Percentiles rank a stretch among this genome's conserved stretches.
phyloP scores from a whole-genome alignment of 495 filamentous ascomycete species.

The Hypoxylon crocopeplum region DNA sequence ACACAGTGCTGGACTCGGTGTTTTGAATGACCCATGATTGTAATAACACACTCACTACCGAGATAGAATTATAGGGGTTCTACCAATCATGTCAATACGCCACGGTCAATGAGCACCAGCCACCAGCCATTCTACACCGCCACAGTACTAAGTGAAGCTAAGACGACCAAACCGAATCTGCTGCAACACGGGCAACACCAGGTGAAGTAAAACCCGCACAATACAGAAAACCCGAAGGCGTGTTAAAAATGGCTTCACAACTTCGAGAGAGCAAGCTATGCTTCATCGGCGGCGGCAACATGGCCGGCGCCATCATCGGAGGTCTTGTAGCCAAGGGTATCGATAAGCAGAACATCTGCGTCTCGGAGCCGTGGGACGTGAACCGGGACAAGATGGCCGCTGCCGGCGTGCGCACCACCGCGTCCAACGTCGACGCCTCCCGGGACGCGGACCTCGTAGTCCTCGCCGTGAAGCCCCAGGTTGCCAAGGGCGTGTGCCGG shows the following conservation, averaged over 20 bases:
- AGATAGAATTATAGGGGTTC: too few relatives aligned
- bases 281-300: conserved; percentile 48
- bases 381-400: conserved; percentile 44
- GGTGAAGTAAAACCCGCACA: too few relatives aligned
- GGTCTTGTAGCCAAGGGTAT: conserved; percentile 44
- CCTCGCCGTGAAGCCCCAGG: conserved; percentile 48
- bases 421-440: conserved; percentile 43
- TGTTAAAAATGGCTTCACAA: conserved; percentile 37
- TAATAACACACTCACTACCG: too few relatives aligned
- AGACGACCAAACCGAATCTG: too few relatives aligned
- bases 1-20: too few relatives aligned
- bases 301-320: conserved; percentile 49
- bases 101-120: too few relatives aligned
- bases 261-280: conserved; percentile 41
- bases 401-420: conserved; percentile 41
- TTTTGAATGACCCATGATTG: too few relatives aligned
- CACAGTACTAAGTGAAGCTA: too few relatives aligned
- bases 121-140: too few relatives aligned
- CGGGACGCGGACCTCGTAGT: conserved; percentile 42
- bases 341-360: conserved; percentile 51
- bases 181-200: too few relatives aligned
- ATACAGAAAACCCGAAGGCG: too few relatives aligned
- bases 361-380: conserved; percentile 47
- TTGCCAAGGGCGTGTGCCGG: conserved; percentile 44
- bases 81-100: too few relatives aligned